Conservation (phyloP, 1,284 basidiomycete species). For the Neonothopanus nambi region DNA sequence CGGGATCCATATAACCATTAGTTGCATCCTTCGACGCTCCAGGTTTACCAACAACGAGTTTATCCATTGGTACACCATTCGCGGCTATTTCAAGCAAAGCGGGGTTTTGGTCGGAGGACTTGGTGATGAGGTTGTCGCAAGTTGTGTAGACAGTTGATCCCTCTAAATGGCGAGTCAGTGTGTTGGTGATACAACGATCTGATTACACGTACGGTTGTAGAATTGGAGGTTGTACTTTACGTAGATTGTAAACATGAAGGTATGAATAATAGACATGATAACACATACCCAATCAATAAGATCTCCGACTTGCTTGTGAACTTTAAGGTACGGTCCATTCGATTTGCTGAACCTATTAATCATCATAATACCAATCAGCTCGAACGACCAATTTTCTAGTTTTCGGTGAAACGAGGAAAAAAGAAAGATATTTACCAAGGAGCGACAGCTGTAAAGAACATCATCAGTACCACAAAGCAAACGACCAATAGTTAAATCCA, state of each 20-base stretch:
- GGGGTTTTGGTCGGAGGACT: slow-evolving; percentile 45
- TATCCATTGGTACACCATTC: slow-evolving; percentile 47
- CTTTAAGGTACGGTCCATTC: neutral
- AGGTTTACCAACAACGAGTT: slow-evolving; percentile 63
- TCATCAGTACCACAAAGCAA: neutral
- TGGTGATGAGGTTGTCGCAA: slow-evolving; percentile 52
- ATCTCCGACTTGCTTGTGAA: slow-evolving; percentile 8
- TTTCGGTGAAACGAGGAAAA: too few relatives aligned
- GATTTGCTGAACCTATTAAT: neutral
- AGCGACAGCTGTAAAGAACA: neutral
- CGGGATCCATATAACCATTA: slow-evolving; percentile 58
- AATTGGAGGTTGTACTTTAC: slow-evolving; percentile 38
- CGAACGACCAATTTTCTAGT: too few relatives aligned
- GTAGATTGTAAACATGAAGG: neutral
- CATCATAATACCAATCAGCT: too few relatives aligned
- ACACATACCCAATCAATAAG: slow-evolving; percentile 7
- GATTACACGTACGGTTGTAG: slow-evolving; percentile 66
- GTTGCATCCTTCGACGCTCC: slow-evolving; percentile 49
- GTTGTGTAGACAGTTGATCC: slow-evolving; percentile 57
- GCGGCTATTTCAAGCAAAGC: slow-evolving; percentile 62
- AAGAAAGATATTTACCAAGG: neutral
- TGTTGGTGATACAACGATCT: too few relatives aligned
- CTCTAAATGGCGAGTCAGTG: slow-evolving; percentile 39
- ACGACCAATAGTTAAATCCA: neutral
- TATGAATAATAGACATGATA: neutral